These are phyloP conservation scores for Emmonsiellopsis sp. DNA, from an alignment of 2,329 filamentous ascomycete genomes.

Conservation along the genomic window DNA sequence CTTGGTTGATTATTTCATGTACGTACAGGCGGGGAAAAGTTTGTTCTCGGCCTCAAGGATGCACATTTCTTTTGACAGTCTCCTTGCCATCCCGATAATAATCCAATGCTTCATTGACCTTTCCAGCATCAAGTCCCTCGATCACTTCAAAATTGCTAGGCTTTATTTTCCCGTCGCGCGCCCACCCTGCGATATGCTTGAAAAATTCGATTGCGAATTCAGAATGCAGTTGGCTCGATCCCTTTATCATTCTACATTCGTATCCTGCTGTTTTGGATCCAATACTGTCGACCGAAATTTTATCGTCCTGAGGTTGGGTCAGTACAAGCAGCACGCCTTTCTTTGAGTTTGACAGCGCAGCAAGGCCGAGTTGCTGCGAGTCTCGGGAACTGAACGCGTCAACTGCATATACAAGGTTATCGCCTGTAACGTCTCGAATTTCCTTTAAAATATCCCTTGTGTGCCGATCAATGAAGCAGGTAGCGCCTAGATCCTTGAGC, in stretches of 20 bases:
- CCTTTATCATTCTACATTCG: conserved; percentile 20
- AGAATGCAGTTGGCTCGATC: conserved; percentile 17
- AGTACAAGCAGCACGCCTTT: neutral
- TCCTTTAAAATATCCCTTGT: conserved; percentile 15
- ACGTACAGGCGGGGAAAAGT: neutral
- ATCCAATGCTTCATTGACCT: conserved; percentile 31
- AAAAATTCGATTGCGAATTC: conserved; percentile 24
- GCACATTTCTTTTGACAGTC: conserved; percentile 20
- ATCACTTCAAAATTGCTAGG: conserved; percentile 22
- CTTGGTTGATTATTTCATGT: too few species aligned
- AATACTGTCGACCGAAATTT: conserved; percentile 12
- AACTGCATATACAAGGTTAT: conserved; percentile 31
- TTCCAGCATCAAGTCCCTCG: conserved; percentile 23
- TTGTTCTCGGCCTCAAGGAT: conserved; percentile 1
- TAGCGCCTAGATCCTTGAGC: conserved; percentile 6
- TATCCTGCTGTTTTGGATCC: conserved; percentile 24
- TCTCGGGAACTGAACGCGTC: conserved; percentile 22
- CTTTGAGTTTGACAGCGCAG: conserved; percentile 19
- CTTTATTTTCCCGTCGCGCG: conserved; percentile 23
- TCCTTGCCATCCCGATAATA: conserved; percentile 27
- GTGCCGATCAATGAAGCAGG: neutral
- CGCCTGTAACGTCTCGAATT: conserved; percentile 5
- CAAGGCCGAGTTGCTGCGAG: conserved; percentile 19
- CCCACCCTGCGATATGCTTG: conserved; percentile 19
- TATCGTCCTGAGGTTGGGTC: neutral